Percentiles rank a stretch among this genome's conserved stretches.
Evolutionary conservation across 2,329 filamentous ascomycete genomes (phyloP).

Genomic region (Exophiala calicioides): DNA sequence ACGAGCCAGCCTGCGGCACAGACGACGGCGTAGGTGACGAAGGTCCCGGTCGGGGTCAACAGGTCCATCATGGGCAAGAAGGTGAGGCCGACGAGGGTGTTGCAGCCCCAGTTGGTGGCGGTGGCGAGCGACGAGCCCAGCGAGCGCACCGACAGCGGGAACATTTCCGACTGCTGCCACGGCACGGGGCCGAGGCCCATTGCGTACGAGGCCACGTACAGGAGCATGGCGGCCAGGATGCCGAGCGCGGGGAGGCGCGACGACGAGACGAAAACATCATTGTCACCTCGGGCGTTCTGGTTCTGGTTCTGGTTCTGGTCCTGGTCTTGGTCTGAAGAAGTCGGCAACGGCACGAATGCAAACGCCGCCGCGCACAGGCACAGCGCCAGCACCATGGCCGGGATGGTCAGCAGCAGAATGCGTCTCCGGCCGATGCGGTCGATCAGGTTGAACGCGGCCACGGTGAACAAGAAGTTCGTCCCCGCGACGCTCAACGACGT

Average conservation of each 20-base stretch:
- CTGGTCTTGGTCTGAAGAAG: too few species aligned
- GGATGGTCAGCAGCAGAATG: slow-evolving; percentile 79
- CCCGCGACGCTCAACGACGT: slow-evolving; percentile 77
- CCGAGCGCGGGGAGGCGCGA: slow-evolving; percentile 52
- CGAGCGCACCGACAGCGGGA: slow-evolving; percentile 67
- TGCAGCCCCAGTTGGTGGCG: slow-evolving; percentile 83
- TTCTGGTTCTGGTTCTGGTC: too few species aligned
- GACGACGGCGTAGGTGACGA: slow-evolving; percentile 73
- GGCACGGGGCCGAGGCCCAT: slow-evolving; percentile 88
- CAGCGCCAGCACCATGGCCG: slow-evolving; percentile 77
- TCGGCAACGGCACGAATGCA: slow-evolving; percentile 61
- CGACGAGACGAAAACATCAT: slow-evolving; percentile 28
- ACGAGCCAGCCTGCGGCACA: slow-evolving; percentile 68
- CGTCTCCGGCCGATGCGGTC: slow-evolving; percentile 76
- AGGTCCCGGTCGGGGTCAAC: slow-evolving; percentile 73
- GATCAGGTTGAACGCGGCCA: slow-evolving; percentile 73
- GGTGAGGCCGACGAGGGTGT: slow-evolving; percentile 81
- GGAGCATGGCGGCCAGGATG: slow-evolving; percentile 73
- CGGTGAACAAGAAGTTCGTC: slow-evolving; percentile 79
- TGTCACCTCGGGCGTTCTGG: too few species aligned
- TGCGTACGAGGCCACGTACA: slow-evolving; percentile 85
- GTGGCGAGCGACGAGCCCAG: slow-evolving; percentile 63
- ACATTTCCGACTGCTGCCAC: slow-evolving; percentile 94
- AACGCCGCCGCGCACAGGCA: slow-evolving; percentile 73
- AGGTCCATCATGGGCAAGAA: slow-evolving; percentile 85